Evolutionary conservation across 768 basidiomycete species (phyloP).

Genomic region (Suillus occidentalis): DNA sequence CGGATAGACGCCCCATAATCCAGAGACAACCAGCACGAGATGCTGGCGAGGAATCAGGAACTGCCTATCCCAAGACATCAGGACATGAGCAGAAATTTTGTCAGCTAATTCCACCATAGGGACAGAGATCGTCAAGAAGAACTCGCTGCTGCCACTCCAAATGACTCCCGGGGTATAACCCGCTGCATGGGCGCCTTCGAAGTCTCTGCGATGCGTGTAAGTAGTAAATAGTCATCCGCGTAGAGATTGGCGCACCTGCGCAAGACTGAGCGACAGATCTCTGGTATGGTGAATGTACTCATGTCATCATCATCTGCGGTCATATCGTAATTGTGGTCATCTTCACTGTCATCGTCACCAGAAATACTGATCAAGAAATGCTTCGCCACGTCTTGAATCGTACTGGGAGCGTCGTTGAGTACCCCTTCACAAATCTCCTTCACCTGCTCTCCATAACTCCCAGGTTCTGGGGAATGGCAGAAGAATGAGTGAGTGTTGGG

Average conservation of each 20-base stretch:
- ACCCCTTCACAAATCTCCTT: constrained; percentile 46
- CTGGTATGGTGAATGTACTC: background rate
- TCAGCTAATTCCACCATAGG: constrained; percentile 51
- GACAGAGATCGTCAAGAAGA: constrained; percentile 56
- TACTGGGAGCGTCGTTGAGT: constrained; percentile 38
- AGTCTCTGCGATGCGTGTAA: constrained; percentile 43
- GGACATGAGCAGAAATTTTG: constrained; percentile 59
- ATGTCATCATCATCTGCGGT: constrained; percentile 21
- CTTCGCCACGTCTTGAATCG: constrained; percentile 47
- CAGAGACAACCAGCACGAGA: constrained; percentile 65
- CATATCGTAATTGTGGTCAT: constrained; percentile 28
- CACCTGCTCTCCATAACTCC: constrained; percentile 38
- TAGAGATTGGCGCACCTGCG: constrained; percentile 5
- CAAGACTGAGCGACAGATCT: background rate
- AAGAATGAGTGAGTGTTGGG: constrained; percentile 58
- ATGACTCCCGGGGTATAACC: constrained; percentile 63
- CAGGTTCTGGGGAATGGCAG: constrained; percentile 50
- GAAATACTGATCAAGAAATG: constrained; percentile 36
- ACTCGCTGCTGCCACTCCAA: constrained; percentile 49
- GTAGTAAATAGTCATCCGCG: constrained; percentile 1
- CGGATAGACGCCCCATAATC: constrained; percentile 55
- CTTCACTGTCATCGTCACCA: constrained; percentile 38
- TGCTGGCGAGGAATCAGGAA: constrained; percentile 57
- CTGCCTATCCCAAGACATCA: constrained; percentile 74
- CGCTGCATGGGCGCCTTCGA: constrained; percentile 55